Base-by-base conservation (phyloP, 1,284 basidiomycete species). In the Xerocomus minutiporus region DNA sequence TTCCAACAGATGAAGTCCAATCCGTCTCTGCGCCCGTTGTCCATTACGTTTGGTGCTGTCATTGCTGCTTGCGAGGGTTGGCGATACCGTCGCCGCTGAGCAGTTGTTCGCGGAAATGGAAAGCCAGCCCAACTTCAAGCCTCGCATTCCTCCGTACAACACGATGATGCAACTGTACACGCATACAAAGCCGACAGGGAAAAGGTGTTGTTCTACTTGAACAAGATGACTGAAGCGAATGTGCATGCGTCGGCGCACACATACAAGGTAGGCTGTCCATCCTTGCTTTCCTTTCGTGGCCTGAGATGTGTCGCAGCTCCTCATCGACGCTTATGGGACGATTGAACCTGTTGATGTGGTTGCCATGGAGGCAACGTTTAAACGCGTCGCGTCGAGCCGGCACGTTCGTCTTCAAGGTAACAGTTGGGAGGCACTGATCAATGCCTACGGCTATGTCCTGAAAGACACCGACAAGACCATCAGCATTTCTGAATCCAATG, bases 91-190 rank as follows among this genome's bases (percentile, higher is more conserved):
- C 17, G 85, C 86, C 1, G 97, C 97, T 1, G 90, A 91, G 66
- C 75, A 76, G 12, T 73, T 98, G 48, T 98, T 97, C 72, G 70
- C 76, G 50, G 93, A 96, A 73, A 99, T 99, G 96, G 70, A 77
- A 8, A 59, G 69, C 39, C 79, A 86, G 59, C 77, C 73, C 28
- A 84, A 85, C 60, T 98, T 94, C 78, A 87, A 80, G 72, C 86
- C 95, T 8, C 80, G 94, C 7, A 86, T 97, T 1, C 96, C 97
- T 23, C 96, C 96, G 5, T 93, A 84, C 77, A 99, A 97, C 74
- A 97, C 91, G 36, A 97, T 99, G 95, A 97, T 99, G 82, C 97
- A 99, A 71, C 82, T 96, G 66, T 97, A 93, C 73, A 88, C 91
- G 45, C 85, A 89, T 57, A 96, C 89, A 25, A 89, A 90, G 64